Conservation (phyloP, 1,284 basidiomycete species). For the Wolfiporia cocos region DNA sequence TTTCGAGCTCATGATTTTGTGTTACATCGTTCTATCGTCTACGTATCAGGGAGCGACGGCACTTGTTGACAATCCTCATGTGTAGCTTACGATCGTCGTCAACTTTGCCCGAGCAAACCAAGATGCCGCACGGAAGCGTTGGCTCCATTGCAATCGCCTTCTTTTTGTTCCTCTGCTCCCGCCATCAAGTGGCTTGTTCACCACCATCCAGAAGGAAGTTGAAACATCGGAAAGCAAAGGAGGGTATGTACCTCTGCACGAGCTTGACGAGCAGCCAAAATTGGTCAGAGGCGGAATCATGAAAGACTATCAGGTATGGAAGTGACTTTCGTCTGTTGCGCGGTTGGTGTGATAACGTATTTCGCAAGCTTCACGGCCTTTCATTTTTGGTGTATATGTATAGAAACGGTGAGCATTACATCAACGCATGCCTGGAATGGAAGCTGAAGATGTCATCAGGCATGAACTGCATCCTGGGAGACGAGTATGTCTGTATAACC, state of each 20-base stretch:
- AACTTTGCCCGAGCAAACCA: constrained; percentile 9
- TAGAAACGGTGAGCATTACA: constrained; percentile 36
- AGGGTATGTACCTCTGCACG: constrained; percentile 29
- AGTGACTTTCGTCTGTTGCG: too few species aligned
- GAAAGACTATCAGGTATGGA: constrained; percentile 52
- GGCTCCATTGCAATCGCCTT: constrained; percentile 11
- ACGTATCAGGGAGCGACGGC: too few species aligned
- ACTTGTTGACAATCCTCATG: too few species aligned
- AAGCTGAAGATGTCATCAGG: constrained; percentile 25
- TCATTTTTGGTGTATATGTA: constrained; percentile 52
- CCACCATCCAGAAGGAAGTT: constrained; percentile 12
- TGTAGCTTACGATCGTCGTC: constrained; percentile 15
- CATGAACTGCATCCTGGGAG: constrained; percentile 55
- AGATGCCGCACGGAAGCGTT: constrained; percentile 11
- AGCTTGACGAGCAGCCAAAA: constrained; percentile 38
- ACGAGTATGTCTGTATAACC: constrained; percentile 38
- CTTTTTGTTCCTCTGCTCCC: constrained; percentile 19
- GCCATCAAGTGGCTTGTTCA: constrained; percentile 10
- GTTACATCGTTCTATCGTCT: too few species aligned
- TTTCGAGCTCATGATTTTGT: too few species aligned
- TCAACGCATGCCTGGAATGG: constrained; percentile 1
- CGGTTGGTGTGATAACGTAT: too few species aligned
- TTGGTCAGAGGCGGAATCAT: constrained; percentile 41
- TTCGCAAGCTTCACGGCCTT: constrained; percentile 48
- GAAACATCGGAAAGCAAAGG: constrained; percentile 5